Evolutionary conservation across 495 filamentous ascomycete species (phyloP), one percentile per base, ranked within the genome.

Genomic region (Annulohypoxylon moriforme): DNA sequence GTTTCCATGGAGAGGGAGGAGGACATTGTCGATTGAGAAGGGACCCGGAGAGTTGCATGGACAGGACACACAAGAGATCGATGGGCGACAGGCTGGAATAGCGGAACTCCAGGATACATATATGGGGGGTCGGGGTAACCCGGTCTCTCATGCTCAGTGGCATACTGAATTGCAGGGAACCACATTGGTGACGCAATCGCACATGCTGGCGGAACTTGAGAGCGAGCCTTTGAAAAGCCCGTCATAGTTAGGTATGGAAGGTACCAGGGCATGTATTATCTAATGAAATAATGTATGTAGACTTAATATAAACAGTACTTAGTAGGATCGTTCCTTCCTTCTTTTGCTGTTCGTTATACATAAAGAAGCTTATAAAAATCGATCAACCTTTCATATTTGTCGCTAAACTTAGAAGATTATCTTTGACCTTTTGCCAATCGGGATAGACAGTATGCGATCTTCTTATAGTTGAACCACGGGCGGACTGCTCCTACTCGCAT

Each of bases 81-180:
- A 18, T 7, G 18, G 14, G 47, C 16, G 31, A 2, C 25, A 38
- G 16, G 49, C 2, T 6, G 0, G 27, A 16, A n/a, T 53, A 40
- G 4, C 63, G 6, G 63, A 66, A 53, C 63, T 66, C 11, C 63
- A 66, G 63, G 63, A 58, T 27, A 58, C 63, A 18, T 52, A 66
- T 49, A 55, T 29, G 61, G 61, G 61, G 14, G 42, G 22, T 8
- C 49, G 49, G 7, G n/a, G 7, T 10, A 27, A 56, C 14, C 61
- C 61, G 24, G 53, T 44, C n/a, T 44, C 40, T 14, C 22, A 53
- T 1, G 36, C 61, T 36, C 61, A 64, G 36, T 22, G 61, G 18
- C 61, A 56, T 9, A 25, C 13, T 10, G 61, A 64, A 25, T n/a
- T 64, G 20, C 61, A 29, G 36, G 61, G 49, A 13, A 46, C 13